Base-by-base conservation (phyloP, 768 basidiomycete species). In the Amanita polypyramis region DNA sequence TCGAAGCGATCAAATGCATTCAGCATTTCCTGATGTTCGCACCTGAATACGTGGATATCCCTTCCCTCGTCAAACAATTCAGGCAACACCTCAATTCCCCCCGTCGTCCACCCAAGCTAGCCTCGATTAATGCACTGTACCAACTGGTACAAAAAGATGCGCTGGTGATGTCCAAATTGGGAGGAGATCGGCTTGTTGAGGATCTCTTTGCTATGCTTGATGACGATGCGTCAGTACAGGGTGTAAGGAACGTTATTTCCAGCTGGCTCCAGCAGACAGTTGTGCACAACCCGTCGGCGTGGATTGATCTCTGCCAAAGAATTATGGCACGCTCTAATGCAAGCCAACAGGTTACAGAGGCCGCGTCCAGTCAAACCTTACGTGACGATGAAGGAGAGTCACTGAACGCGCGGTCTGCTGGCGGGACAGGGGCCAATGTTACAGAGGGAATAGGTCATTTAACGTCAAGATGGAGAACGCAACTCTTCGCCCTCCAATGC, bases 21-120 rank as follows among this genome's bases (percentile, higher is more conserved):
- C 95, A 98, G 57, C 95, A 98, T 60, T 85, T 96, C 70, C 75
- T 98, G 34, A 95, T 99, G 81, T 98, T 98, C 55, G 85, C 89
- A 0, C 85, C 92, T 0, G 80, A 88, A 52, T 75, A 89, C 45
- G 80, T 91, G 49, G 74, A 92, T 51, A 77, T 93, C 10, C 85
- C 91, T 0, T 78, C 80, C 32, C 73, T 94, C 6, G 85, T 97
- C 20, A 68, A 74, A 35, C 80, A 75, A 30, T 91, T 98, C 64
- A 76, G 88, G 37, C 67, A 70, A 1, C 79, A 97, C 62, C 74
- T 98, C 17, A 77, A 79, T 0, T 95, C 92, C 0, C 73, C 84
- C 7, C 75, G 88, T 12, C 70, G 91, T 34, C 87, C 91, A 4
- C 74, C 96, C 47, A 96, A 94, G 65, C 74, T 95, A 4, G 93